These are phyloP conservation scores for Exophiala xenobiotica DNA, from an alignment of 2,329 filamentous ascomycete genomes.

Conservation along the genomic window DNA sequence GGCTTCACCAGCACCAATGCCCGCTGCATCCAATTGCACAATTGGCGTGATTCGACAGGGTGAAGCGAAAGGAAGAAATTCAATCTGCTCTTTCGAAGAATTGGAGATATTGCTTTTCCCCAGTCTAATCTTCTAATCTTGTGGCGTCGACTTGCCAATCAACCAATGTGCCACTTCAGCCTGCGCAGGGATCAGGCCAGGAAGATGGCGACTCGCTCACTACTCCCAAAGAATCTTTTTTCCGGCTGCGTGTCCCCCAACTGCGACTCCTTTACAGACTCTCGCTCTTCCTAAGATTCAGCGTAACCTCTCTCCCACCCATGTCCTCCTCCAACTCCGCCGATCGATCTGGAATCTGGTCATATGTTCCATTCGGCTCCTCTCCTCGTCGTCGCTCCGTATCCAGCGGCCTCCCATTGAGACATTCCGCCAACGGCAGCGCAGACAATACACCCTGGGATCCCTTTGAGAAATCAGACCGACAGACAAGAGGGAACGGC, in stretches of 20 bases:
- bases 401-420: slow-evolving; percentile 45
- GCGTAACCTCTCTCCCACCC: not conserved
- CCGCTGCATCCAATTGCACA: slow-evolving; percentile 16
- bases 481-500: slow-evolving; percentile 34
- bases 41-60: not conserved
- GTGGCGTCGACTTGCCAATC: slow-evolving; percentile 3
- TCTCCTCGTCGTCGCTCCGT: slow-evolving; percentile 53
- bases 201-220: not conserved
- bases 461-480: slow-evolving; percentile 48
- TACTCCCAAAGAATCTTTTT: not conserved
- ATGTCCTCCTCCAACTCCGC: slow-evolving; percentile 58
- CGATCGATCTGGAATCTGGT: slow-evolving; percentile 53
- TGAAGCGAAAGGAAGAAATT: not conserved
- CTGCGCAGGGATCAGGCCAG: not conserved
- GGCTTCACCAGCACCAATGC: slow-evolving; percentile 9
- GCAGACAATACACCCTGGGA: slow-evolving; percentile 35
- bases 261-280: not conserved
- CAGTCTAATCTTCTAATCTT: slow-evolving; percentile 2
- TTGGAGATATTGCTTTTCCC: not conserved
- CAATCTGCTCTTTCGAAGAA: not conserved
- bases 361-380: slow-evolving; percentile 50
- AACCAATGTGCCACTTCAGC: not conserved
- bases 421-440: slow-evolving; percentile 30
- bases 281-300: not conserved
- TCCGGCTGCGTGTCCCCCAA: not conserved